Evolutionary conservation across 345 rosid species (phyloP).

Genomic region (Salix suchowensis): DNA sequence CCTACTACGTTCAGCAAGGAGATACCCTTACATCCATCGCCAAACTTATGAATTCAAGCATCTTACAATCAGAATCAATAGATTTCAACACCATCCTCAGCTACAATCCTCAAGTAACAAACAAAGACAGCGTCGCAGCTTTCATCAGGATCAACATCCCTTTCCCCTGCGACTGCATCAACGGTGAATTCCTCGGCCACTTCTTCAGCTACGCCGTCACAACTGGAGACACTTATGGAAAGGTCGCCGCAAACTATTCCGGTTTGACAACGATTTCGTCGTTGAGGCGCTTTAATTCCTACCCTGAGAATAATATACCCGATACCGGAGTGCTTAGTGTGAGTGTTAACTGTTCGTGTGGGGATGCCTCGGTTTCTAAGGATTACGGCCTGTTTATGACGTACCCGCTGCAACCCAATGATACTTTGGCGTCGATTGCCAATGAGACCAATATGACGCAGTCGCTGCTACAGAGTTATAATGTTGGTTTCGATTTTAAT

Average conservation of each 20-base stretch:
- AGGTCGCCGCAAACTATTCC: conserved; percentile 36
- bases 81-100: conserved; percentile 19
- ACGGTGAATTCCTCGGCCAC: conserved; percentile 45
- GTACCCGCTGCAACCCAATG: conserved; percentile 58
- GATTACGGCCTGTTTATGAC: conserved; percentile 61
- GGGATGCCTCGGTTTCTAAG: conserved; percentile 38
- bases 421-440: conserved; percentile 48
- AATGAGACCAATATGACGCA: conserved; percentile 23
- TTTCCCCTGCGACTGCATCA: conserved; percentile 64
- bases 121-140: conserved; percentile 34
- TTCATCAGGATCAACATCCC: conserved; percentile 48
- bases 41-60: conserved; percentile 18
- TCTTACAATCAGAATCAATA: background rate
- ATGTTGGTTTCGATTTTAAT: conserved; percentile 51
- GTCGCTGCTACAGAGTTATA: conserved; percentile 48
- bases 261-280: conserved; percentile 41
- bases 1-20: conserved; percentile 48
- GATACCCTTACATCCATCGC: conserved; percentile 45
- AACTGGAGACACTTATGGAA: conserved; percentile 26
- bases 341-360: conserved; percentile 73
- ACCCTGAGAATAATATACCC: conserved; percentile 34
- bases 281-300: conserved; percentile 33
- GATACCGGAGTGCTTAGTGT: conserved; percentile 38
- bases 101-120: conserved; percentile 31
- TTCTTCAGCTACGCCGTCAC: conserved; percentile 30